phyloP scores from a whole-genome alignment of 2,329 filamentous ascomycete species.

The Sclerotinia minor region DNA sequence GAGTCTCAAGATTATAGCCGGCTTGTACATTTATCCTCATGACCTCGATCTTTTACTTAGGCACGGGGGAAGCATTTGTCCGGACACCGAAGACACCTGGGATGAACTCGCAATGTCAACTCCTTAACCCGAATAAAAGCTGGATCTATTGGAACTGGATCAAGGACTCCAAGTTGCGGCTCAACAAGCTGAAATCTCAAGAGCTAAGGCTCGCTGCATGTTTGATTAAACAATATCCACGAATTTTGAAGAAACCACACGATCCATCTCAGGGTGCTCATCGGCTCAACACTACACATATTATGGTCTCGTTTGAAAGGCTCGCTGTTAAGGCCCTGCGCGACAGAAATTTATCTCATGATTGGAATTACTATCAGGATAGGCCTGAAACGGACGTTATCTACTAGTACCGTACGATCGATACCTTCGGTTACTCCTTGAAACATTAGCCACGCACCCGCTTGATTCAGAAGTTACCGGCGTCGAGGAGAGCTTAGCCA shows the following conservation, averaged over 20 bases:
- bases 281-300: slow-evolving; percentile 4
- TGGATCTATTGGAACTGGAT: slow-evolving; percentile 16
- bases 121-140: neutral
- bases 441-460: slow-evolving; percentile 12
- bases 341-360: neutral
- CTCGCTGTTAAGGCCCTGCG: neutral
- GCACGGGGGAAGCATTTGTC: neutral
- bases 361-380: neutral
- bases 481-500: neutral
- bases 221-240: slow-evolving; percentile 12
- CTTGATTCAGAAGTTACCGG: neutral
- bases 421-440: slow-evolving; percentile 16
- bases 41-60: slow-evolving; percentile 14
- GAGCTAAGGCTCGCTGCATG: neutral
- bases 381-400: neutral
- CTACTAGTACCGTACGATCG: slow-evolving; percentile 17
- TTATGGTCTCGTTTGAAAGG: neutral
- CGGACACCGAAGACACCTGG: neutral
- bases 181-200: slow-evolving; percentile 5
- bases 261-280: slow-evolving; percentile 9
- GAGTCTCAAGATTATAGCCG: neutral
- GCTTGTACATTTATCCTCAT: neutral
- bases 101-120: fast-evolving
- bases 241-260: neutral
- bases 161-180: neutral